Conservation (phyloP, 2,329 filamentous ascomycete species). For the Aspergillus novofumigatus region DNA sequence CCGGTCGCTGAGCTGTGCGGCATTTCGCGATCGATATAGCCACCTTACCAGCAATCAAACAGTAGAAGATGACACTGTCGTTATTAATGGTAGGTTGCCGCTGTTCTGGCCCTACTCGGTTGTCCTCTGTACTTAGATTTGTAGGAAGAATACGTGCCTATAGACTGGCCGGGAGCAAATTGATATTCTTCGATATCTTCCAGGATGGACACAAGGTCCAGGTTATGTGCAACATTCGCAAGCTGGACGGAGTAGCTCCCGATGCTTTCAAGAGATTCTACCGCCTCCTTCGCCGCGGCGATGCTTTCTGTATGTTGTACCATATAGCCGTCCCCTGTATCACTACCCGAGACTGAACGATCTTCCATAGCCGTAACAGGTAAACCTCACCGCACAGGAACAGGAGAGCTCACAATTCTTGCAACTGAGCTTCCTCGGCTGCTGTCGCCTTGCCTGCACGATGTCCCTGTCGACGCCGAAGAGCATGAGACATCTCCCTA, state of each 20-base stretch:
- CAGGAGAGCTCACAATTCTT: slow-evolving; percentile 72
- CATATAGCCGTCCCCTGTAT: slow-evolving; percentile 6
- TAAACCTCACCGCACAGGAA: slow-evolving; percentile 61
- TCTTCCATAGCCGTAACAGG: slow-evolving; percentile 61
- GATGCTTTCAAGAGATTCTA: slow-evolving; percentile 57
- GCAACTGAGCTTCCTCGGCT: slow-evolving; percentile 66
- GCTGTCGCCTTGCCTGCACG: slow-evolving; percentile 73
- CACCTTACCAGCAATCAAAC: slow-evolving; percentile 37
- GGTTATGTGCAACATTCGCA: slow-evolving; percentile 65
- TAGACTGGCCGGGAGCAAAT: slow-evolving; percentile 67
- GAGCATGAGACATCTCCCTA: slow-evolving; percentile 69
- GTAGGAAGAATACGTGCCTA: slow-evolving; percentile 71
- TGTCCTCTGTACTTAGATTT: slow-evolving; percentile 37
- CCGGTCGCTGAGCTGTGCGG: slow-evolving; percentile 30
- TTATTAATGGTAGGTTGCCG: slow-evolving; percentile 41
- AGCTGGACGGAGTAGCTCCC: slow-evolving; percentile 32
- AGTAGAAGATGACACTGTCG: slow-evolving; percentile 36
- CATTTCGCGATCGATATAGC: slow-evolving; percentile 37
- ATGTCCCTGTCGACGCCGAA: slow-evolving; percentile 66
- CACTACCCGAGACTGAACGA: slow-evolving; percentile 10
- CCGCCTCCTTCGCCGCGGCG: slow-evolving; percentile 70
- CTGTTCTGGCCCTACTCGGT: slow-evolving; percentile 16
- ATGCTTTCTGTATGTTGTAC: slow-evolving; percentile 68
- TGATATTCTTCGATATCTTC: slow-evolving; percentile 78
- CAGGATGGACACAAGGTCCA: slow-evolving; percentile 71